Conservation (phyloP, 2,329 filamentous ascomycete genomes). For the Venturia asperata region DNA sequence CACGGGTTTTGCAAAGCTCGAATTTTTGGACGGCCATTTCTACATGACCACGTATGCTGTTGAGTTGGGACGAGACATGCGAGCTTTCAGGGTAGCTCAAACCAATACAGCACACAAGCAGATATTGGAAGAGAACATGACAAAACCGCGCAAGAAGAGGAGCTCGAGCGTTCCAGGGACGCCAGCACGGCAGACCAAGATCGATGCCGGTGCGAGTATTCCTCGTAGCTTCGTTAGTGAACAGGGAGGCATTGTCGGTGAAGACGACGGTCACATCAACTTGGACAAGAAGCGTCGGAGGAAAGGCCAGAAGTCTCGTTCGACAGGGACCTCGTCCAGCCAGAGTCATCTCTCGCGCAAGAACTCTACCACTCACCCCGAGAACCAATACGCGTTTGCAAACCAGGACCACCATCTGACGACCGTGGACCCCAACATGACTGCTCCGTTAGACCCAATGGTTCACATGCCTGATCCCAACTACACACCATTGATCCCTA, state of each 20-base stretch:
- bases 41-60: constrained; percentile 71
- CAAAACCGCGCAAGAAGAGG: constrained; percentile 39
- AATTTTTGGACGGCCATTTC: constrained; percentile 68
- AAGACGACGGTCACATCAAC: constrained; percentile 22
- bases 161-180: constrained; percentile 20
- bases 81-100: constrained; percentile 49
- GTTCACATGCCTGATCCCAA: constrained; percentile 17
- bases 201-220: constrained; percentile 17
- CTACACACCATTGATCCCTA: constrained; percentile 53
- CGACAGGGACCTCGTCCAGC: constrained; percentile 16
- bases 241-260: constrained; percentile 26
- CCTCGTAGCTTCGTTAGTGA: constrained; percentile 26
- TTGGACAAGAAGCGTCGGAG: constrained; percentile 14
- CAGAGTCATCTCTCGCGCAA: constrained; percentile 18
- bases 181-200: constrained; percentile 20
- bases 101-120: constrained; percentile 39
- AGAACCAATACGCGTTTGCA: constrained; percentile 10
- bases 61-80: constrained; percentile 64
- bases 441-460: constrained; percentile 18
- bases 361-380: constrained; percentile 8
- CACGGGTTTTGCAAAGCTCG: constrained; percentile 57
- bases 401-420: not conserved
- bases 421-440: constrained; percentile 18
- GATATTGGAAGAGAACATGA: constrained; percentile 33
- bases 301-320: constrained; percentile 14